Conservation (phyloP, 1,284 basidiomycete genomes). For the Caloboletus inedulis region DNA sequence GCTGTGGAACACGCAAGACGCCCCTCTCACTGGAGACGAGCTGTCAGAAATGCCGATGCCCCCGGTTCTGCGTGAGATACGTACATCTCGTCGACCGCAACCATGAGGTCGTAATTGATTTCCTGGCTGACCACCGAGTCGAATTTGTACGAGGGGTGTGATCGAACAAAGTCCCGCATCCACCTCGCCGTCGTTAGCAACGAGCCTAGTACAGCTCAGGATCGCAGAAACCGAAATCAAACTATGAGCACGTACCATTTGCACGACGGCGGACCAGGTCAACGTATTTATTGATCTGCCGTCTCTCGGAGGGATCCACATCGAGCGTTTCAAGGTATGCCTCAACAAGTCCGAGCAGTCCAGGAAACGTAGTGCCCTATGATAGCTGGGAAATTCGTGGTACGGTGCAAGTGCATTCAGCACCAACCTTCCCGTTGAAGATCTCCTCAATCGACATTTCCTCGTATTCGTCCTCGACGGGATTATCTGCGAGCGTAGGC, state of each 20-base stretch:
- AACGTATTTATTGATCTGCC: conserved; percentile 74
- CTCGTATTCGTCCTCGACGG: conserved; percentile 82
- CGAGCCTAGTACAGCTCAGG: conserved; percentile 50
- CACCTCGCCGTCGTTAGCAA: conserved; percentile 90
- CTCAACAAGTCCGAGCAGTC: conserved; percentile 81
- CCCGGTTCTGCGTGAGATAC: conserved; percentile 31
- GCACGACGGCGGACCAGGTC: conserved; percentile 78
- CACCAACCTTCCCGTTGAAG: conserved; percentile 81
- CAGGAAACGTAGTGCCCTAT: conserved; percentile 72
- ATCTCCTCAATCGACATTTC: conserved; percentile 94
- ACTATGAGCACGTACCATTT: conserved; percentile 54
- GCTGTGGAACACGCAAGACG: conserved; percentile 56
- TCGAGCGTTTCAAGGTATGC: conserved; percentile 90
- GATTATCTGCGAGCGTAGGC: conserved; percentile 38
- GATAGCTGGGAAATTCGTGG: conserved; percentile 5
- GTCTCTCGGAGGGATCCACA: conserved; percentile 60
- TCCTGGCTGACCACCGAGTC: conserved; percentile 89
- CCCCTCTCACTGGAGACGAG: conserved; percentile 60
- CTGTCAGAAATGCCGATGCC: conserved; percentile 12
- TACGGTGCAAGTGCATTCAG: conserved; percentile 5
- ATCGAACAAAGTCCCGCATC: conserved; percentile 89
- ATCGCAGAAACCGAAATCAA: neutral
- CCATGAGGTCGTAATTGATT: conserved; percentile 93
- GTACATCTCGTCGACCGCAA: conserved; percentile 90
- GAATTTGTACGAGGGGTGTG: conserved; percentile 86